phyloP scores from a whole-genome alignment of 2,329 filamentous ascomycete species.

The Parafenestella ontariensis region DNA sequence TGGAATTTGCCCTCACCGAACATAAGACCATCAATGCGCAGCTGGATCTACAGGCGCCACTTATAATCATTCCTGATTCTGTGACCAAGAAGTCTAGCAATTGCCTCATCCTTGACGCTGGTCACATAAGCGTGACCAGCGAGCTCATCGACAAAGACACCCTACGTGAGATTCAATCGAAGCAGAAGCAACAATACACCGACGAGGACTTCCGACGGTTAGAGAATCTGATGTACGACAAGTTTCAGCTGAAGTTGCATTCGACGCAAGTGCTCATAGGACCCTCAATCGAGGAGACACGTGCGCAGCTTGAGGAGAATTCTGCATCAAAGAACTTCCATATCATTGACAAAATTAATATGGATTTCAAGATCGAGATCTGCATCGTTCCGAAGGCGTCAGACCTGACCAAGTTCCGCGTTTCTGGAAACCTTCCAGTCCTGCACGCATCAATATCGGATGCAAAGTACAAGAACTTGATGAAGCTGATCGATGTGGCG shows the following conservation, averaged over 20 bases:
- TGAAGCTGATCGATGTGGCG: constrained; percentile 94
- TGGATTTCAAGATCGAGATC: constrained; percentile 94
- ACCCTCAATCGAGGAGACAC: constrained; percentile 88
- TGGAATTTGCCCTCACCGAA: constrained; percentile 95
- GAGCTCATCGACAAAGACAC: constrained; percentile 93
- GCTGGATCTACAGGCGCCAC: constrained; percentile 89
- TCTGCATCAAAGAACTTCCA: constrained; percentile 77
- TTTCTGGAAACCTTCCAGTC: constrained; percentile 90
- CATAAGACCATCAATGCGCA: constrained; percentile 98
- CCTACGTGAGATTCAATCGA: constrained; percentile 86
- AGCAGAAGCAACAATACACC: constrained; percentile 85
- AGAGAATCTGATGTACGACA: constrained; percentile 96
- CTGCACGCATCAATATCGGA: constrained; percentile 93
- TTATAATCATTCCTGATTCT: constrained; percentile 95
- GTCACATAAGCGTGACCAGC: constrained; percentile 93
- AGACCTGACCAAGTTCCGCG: constrained; percentile 87
- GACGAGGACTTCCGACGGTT: constrained; percentile 88
- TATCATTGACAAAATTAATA: constrained; percentile 95
- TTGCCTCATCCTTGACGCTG: constrained; percentile 93
- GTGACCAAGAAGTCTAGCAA: constrained; percentile 81
- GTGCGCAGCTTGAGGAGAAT: constrained; percentile 75
- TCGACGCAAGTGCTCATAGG: constrained; percentile 96
- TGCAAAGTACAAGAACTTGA: constrained; percentile 93
- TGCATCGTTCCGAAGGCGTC: constrained; percentile 97
- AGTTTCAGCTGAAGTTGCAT: constrained; percentile 89